Base-by-base conservation (phyloP, 176 grass and related monocot species). In the Alopecurus myosuroides region DNA sequence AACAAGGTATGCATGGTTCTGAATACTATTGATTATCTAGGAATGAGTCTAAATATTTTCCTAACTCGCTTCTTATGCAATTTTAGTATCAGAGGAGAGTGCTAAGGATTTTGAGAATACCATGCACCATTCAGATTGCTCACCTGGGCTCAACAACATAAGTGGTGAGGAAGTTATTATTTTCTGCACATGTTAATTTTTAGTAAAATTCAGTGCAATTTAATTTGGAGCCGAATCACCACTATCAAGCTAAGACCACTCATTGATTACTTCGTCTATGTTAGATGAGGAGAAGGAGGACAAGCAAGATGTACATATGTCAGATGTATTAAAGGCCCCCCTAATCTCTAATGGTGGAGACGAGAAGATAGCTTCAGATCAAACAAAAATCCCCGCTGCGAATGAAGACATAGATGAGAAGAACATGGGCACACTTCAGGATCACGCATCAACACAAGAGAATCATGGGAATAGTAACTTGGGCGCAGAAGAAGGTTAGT, bases 1-100 rank as follows among this genome's bases (percentile, higher is more conserved):
- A 83, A 83, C 74, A 80, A 84, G 89, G 89, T 90, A 84, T 66
- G 74, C n/a, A 68, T 78, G 77, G 25, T 66, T 14, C 46, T 79
- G 36, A 78, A 66, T 60, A 40, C 9, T 40, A 34, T 74, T 29
- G 33, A 22, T 39, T 33, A 44, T 64, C 72, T 30, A 74, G 51
- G n/a, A 30, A 73, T 74, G 37, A 87, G 13, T 58, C 19, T 19
- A 49, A 46, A 46, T 75, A 58, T 79, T 79, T 46, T 5, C 20
- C 20, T 67, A 62, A 79, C 73, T 25, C 15, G 7, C 46, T 84
- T 86, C 4, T 62, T 44, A 10, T 79, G 74, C 5, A 25, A 86
- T 80, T 34, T 52, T 19, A 83, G 74, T 31, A 41, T 34, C 80
- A 50, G 89, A 90, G 66, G 85, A 87, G 22, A 28, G 5, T 4